Conservation (phyloP, 1,139 yeast genomes). For the Scheffersomyces cryptocercus region DNA sequence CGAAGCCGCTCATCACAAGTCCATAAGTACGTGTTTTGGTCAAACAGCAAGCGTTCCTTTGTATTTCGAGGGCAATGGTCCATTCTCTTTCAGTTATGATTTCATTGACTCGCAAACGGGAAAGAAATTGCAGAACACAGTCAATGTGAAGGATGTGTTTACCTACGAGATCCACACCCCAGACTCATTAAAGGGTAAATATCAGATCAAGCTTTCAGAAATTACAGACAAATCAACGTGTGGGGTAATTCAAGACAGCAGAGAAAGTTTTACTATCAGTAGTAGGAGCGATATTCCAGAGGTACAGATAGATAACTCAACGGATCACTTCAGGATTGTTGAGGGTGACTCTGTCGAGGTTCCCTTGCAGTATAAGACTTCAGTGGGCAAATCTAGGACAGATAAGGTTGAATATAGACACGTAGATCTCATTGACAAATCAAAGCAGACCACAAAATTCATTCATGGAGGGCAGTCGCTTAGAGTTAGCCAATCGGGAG, state of each 20-base stretch:
- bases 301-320: conserved; percentile 6
- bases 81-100: conserved; percentile 65
- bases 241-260: conserved; percentile 43
- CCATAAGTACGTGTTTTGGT: conserved; percentile 42
- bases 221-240: conserved; percentile 77
- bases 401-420: conserved; percentile 31
- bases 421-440: conserved; percentile 20
- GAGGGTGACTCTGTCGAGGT: conserved; percentile 62
- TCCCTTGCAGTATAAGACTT: conserved; percentile 51
- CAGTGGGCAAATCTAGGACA: conserved; percentile 23
- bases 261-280: conserved; percentile 40
- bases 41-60: conserved; percentile 48
- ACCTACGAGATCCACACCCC: conserved; percentile 54
- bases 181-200: conserved; percentile 57
- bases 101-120: conserved; percentile 39
- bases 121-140: conserved; percentile 46
- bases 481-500: conserved; percentile 57
- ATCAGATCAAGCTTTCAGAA: conserved; percentile 59
- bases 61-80: conserved; percentile 72
- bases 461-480: conserved; percentile 40
- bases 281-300: conserved; percentile 22
- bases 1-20: conserved; percentile 12
- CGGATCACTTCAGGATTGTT: conserved; percentile 36
- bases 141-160: conserved; percentile 43
- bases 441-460: conserved; percentile 18